Percentiles rank a stretch among this genome's conserved stretches.
Conservation (phyloP, 2,329 filamentous ascomycete genomes). For the Alternaria alternata region DNA sequence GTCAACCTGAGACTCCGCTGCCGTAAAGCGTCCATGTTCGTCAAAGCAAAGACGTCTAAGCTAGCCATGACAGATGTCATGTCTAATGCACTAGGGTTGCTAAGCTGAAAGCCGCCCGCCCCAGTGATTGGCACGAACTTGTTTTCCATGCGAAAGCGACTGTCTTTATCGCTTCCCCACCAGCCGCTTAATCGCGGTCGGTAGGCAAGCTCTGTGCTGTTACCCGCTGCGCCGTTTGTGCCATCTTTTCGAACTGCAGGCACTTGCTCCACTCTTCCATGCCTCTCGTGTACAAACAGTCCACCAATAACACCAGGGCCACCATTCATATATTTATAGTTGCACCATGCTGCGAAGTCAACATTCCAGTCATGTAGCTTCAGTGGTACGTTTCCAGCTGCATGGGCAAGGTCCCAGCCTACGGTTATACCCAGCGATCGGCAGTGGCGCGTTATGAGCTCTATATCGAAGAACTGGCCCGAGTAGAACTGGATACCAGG, state of each 20-base stretch:
- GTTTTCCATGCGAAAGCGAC: constrained; percentile 85
- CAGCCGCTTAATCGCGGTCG: constrained; percentile 77
- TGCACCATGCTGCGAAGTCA: constrained; percentile 93
- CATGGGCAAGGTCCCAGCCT: constrained; percentile 90
- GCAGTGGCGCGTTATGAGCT: constrained; percentile 79
- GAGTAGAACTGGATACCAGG: constrained; percentile 93
- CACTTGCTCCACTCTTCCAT: constrained; percentile 64
- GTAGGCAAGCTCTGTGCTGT: constrained; percentile 56
- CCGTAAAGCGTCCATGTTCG: constrained; percentile 73
- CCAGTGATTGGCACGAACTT: constrained; percentile 78
- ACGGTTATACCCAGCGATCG: constrained; percentile 74
- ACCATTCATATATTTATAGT: constrained; percentile 92
- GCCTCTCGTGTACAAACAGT: constrained; percentile 79
- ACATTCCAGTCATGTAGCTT: constrained; percentile 87
- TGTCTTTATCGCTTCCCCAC: constrained; percentile 83
- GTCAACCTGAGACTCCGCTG: constrained; percentile 77
- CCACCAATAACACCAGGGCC: constrained; percentile 84
- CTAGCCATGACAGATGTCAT: constrained; percentile 77
- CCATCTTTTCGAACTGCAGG: constrained; percentile 3
- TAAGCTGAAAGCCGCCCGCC: constrained; percentile 83
- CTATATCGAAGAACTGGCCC: constrained; percentile 86
- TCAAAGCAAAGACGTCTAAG: constrained; percentile 76
- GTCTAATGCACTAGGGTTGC: constrained; percentile 82
- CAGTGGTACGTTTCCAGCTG: constrained; percentile 82
- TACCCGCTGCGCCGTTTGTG: constrained; percentile 39